These are phyloP conservation scores for Ustilago hordei DNA, from an alignment of 1,284 basidiomycete genomes.

Conservation along the genomic window DNA sequence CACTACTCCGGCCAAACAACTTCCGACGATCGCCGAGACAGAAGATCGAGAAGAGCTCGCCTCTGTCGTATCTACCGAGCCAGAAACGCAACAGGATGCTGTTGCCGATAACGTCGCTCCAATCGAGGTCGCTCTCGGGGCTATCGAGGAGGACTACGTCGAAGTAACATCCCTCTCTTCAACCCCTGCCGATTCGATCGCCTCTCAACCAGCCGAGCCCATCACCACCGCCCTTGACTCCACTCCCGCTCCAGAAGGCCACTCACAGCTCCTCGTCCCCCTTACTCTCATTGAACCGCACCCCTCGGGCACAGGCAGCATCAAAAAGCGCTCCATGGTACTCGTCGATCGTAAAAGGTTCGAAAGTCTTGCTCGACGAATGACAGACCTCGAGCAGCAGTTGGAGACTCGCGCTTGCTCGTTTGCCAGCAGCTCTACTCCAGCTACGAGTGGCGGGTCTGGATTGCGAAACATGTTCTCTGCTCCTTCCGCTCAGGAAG, in stretches of 20 bases:
- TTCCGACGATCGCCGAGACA: background rate
- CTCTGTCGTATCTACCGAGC: background rate
- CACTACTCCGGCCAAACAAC: background rate
- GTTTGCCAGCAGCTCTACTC: background rate
- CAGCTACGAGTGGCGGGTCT: background rate
- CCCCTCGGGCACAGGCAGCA: conserved; percentile 57
- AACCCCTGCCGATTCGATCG: background rate
- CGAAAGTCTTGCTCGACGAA: conserved; percentile 56
- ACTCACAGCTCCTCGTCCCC: conserved; percentile 45
- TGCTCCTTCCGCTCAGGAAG: background rate
- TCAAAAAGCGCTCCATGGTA: conserved; percentile 61
- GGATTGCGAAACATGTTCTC: conserved; percentile 28
- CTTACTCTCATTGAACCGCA: conserved; percentile 52
- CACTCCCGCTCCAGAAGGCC: background rate
- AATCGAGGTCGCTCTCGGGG: background rate
- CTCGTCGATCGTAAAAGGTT: conserved; percentile 60
- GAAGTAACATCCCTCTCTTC: background rate
- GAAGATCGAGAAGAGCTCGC: background rate
- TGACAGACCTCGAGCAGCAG: conserved; percentile 53
- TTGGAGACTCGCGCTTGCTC: conserved; percentile 15
- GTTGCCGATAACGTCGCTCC: background rate
- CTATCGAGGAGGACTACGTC: background rate
- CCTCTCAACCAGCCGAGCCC: background rate
- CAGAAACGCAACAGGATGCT: background rate
- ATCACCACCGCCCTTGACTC: too few species aligned